Conservation (phyloP, 2,329 filamentous ascomycete species). For the Colletotrichum melonis region DNA sequence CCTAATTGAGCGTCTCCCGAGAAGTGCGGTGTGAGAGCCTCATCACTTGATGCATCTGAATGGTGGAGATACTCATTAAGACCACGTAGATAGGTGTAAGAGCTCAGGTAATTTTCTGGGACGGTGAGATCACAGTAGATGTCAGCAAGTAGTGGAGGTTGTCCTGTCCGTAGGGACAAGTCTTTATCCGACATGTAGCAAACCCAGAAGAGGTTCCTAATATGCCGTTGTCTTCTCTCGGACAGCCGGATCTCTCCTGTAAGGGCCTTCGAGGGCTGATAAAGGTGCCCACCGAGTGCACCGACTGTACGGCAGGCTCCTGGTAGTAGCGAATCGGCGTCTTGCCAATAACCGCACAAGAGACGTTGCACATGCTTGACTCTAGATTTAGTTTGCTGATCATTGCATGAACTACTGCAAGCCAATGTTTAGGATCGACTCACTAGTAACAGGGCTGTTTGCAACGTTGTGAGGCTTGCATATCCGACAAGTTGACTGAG, state of each 20-base stretch:
- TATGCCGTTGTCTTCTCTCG: neutral
- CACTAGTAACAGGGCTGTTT: neutral
- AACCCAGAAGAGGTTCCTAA: constrained; percentile 41
- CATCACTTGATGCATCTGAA: accelerated
- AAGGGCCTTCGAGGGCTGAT: neutral
- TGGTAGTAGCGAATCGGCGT: neutral
- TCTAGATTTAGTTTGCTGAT: neutral
- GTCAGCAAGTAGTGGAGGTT: constrained; percentile 37
- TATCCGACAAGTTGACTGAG: neutral
- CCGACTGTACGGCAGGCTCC: neutral
- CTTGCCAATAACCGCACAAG: constrained; percentile 7
- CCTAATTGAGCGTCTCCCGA: neutral
- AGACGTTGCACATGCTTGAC: neutral
- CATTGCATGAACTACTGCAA: neutral
- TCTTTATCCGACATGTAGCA: constrained; percentile 44
- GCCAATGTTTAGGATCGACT: neutral
- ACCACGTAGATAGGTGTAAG: neutral
- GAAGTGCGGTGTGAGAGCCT: neutral
- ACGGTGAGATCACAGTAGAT: neutral
- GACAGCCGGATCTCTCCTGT: neutral
- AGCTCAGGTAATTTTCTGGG: neutral
- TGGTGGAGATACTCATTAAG: neutral
- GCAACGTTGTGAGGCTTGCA: neutral
- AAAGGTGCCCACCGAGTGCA: neutral
- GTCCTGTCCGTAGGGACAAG: constrained; percentile 38